Conservation (phyloP, 1,284 basidiomycete genomes). For the Pseudozyma pruni region DNA sequence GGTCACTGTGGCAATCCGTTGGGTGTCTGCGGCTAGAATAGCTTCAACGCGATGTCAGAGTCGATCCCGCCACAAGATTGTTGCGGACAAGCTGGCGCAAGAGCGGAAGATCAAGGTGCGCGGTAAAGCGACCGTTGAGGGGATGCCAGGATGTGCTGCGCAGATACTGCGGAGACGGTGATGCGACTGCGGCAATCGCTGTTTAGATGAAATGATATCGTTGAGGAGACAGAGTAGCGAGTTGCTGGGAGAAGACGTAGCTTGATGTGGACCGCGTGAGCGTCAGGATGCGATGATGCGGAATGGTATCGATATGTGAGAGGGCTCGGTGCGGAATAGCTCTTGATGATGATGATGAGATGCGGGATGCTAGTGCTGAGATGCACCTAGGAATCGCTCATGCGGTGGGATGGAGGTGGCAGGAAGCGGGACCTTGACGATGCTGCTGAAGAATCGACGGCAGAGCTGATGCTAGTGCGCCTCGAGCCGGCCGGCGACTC, state of each 20-base stretch:
- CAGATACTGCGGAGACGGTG: background rate
- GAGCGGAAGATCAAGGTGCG: no score
- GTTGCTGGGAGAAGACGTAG: background rate
- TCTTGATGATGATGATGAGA: background rate
- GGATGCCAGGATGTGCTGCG: background rate
- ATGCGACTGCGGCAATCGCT: constrained; percentile 7
- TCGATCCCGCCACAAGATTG: no score
- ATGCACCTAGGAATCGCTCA: background rate
- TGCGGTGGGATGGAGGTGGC: background rate
- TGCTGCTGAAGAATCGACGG: background rate
- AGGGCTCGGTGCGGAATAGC: background rate
- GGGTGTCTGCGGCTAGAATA: no score
- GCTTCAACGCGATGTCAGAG: no score
- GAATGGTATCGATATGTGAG: background rate
- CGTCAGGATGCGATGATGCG: background rate
- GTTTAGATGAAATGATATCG: background rate
- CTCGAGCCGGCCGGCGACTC: constrained; percentile 29
- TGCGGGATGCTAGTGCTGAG: background rate
- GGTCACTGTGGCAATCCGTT: background rate
- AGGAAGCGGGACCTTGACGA: background rate
- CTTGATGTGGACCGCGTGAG: background rate
- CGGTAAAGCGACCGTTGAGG: no score
- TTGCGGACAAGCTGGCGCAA: background rate
- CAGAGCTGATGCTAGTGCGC: background rate
- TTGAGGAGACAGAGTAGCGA: background rate